Evolutionary conservation across 805 yeast species (phyloP).

Genomic region (Teunomyces lycoperdinae): DNA sequence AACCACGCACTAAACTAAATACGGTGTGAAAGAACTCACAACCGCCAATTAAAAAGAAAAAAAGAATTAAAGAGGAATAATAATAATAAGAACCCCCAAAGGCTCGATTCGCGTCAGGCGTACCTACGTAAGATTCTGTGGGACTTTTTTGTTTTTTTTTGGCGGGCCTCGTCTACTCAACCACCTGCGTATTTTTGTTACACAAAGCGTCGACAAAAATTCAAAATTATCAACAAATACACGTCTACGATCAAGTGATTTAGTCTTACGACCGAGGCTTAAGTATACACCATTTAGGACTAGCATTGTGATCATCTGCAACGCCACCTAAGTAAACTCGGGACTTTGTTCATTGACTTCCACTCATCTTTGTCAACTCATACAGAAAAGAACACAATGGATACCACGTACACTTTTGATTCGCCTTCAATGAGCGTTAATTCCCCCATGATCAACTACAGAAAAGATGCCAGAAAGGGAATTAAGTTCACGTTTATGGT

Average conservation of each 20-base stretch:
- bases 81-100: neutral
- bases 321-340: too few relatives aligned
- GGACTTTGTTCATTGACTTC: neutral
- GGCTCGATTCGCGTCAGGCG: neutral
- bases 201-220: conserved; percentile 3
- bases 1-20: too few relatives aligned
- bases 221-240: neutral
- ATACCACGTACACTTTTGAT: conserved; percentile 17
- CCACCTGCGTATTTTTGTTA: conserved; percentile 1
- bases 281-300: neutral
- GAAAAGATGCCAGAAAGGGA: conserved; percentile 71
- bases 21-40: too few relatives aligned
- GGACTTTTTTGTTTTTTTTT: neutral
- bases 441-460: conserved; percentile 48
- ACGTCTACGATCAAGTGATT: neutral
- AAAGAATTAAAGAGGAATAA: too few relatives aligned
- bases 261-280: neutral
- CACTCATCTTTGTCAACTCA: neutral
- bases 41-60: too few relatives aligned
- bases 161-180: neutral
- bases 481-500: conserved; percentile 71
- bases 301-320: too few relatives aligned
- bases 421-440: conserved; percentile 24
- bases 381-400: conserved; percentile 10
- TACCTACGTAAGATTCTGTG: neutral